These are phyloP conservation scores for Silene coronaria DNA, from an alignment of 179 eudicot species.

Conservation along the genomic window DNA sequence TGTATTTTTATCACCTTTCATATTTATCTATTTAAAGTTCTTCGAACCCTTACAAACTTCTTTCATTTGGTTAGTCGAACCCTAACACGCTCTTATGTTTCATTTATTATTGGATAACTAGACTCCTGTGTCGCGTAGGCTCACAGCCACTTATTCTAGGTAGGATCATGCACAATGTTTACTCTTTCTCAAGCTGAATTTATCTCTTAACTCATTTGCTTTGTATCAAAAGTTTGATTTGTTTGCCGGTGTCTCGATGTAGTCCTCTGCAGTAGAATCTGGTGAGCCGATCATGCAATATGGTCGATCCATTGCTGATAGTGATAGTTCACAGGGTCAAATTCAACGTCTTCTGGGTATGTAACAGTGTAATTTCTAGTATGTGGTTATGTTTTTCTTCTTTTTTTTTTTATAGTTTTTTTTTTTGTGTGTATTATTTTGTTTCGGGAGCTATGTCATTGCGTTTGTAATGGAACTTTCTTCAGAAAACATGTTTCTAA, in stretches of 20 bases:
- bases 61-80: neutral
- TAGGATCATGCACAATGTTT: neutral
- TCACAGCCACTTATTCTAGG: neutral
- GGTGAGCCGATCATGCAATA: conserved; percentile 78
- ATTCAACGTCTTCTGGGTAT: conserved; percentile 92
- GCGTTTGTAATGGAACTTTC: neutral
- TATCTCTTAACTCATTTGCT: neutral
- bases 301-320: conserved; percentile 77
- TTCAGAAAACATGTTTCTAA: neutral
- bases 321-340: conserved; percentile 56
- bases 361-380: conserved; percentile 17
- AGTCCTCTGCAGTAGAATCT: conserved; percentile 76
- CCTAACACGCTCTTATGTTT: neutral
- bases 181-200: neutral
- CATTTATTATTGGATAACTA: neutral
- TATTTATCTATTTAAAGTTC: neutral
- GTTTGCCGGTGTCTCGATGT: conserved; percentile 24
- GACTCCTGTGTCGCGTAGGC: neutral
- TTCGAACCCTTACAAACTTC: neutral
- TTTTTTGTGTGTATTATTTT: conserved; percentile 11
- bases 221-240: conserved; percentile 21
- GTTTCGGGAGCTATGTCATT: neutral
- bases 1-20: neutral
- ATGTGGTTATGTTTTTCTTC: neutral
- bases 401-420: neutral